Percentiles rank a stretch among this genome's conserved stretches.
Conservation (phyloP, 2,329 filamentous ascomycete genomes). For the Colletotrichum kahawae region DNA sequence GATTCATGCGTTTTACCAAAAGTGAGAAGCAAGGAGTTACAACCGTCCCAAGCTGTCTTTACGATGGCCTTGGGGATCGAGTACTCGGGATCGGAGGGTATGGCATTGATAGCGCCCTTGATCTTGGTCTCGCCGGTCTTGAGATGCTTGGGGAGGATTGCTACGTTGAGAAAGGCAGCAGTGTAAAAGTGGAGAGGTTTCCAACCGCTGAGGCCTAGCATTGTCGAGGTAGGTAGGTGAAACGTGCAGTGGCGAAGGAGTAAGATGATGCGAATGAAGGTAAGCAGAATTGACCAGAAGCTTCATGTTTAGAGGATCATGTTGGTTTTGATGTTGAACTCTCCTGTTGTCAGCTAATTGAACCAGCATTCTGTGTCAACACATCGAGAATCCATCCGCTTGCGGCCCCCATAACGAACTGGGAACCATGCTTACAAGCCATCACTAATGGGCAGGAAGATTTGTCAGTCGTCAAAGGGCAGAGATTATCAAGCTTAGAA, state of each 20-base stretch:
- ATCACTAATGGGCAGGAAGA: neutral
- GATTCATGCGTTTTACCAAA: fast-evolving
- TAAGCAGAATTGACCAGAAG: fast-evolving
- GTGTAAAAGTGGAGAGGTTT: neutral
- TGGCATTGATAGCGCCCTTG: neutral
- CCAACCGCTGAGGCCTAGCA: neutral
- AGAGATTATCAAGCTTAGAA: neutral
- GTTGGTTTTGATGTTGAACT: neutral
- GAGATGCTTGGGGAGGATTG: neutral
- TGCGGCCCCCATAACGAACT: neutral
- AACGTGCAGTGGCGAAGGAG: neutral
- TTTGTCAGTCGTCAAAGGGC: neutral
- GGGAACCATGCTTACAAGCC: neutral
- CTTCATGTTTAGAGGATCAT: fast-evolving
- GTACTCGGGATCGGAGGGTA: neutral
- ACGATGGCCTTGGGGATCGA: neutral
- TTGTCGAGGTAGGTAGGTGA: neutral
- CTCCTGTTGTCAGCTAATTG: neutral
- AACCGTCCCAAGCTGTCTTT: neutral
- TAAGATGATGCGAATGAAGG: neutral
- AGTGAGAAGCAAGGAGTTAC: neutral
- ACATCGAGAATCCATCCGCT: neutral
- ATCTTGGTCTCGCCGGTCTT: neutral
- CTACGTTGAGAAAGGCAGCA: fast-evolving
- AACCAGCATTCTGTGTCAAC: neutral